phyloP scores from a whole-genome alignment of 148 eudicot species.

The Dysphania ambrosioides region DNA sequence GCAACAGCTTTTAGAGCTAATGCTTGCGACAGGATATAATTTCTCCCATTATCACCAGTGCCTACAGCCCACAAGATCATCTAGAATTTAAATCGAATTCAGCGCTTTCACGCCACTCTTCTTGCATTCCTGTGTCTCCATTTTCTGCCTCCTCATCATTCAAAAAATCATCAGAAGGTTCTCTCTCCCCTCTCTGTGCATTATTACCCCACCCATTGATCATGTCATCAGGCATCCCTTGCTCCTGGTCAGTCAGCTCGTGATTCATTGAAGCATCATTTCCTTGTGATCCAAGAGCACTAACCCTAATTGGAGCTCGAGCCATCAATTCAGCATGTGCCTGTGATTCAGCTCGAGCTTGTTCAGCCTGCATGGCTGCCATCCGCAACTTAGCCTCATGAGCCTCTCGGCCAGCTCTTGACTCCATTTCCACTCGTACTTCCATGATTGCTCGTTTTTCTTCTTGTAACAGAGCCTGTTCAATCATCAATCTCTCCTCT shows the following conservation, averaged over 20 bases:
- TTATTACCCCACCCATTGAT: conserved; percentile 66
- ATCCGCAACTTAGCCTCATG: conserved; percentile 79
- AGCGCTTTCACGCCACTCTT: conserved; percentile 74
- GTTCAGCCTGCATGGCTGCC: conserved; percentile 74
- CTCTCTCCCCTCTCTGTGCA: conserved; percentile 71
- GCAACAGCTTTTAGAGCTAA: neutral
- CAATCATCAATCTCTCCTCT: conserved; percentile 84
- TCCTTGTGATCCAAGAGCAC: conserved; percentile 68
- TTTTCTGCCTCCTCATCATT: conserved; percentile 90
- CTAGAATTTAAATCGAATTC: conserved; percentile 82
- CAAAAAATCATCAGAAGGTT: conserved; percentile 89
- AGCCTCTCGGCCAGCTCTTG: conserved; percentile 71
- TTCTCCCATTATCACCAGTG: neutral
- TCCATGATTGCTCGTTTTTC: conserved; percentile 63
- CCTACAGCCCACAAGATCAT: conserved; percentile 2
- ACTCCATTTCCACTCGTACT: conserved; percentile 64
- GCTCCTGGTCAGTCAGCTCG: conserved; percentile 57
- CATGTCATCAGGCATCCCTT: conserved; percentile 52
- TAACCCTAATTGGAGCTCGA: conserved; percentile 68
- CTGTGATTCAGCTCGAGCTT: conserved; percentile 68
- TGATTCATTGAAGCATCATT: conserved; percentile 42
- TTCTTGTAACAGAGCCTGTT: conserved; percentile 73
- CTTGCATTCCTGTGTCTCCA: conserved; percentile 65
- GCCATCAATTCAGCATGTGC: conserved; percentile 67
- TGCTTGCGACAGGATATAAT: neutral